Evolutionary conservation across 768 basidiomycete genomes (phyloP).

Genomic region (Lanmaoa pseudosensibilis): DNA sequence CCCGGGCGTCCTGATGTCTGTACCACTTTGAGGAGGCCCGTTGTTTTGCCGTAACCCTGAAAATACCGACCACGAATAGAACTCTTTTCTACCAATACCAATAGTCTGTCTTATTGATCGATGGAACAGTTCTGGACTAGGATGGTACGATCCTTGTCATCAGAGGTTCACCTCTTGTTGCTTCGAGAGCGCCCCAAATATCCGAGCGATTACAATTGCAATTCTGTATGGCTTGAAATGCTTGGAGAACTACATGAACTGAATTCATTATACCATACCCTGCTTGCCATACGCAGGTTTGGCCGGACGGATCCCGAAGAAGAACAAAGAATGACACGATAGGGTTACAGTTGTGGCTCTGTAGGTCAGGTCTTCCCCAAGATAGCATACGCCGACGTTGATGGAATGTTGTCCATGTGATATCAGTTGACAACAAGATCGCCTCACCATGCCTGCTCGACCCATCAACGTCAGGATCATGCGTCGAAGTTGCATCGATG

Average conservation of each 20-base stretch:
- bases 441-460: neutral
- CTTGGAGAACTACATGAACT: neutral
- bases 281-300: neutral
- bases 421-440: neutral
- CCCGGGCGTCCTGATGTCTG: conserved; percentile 26
- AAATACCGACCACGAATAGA: neutral
- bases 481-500: neutral
- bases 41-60: conserved; percentile 24
- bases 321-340: neutral
- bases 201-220: too few species aligned
- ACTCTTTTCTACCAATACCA: neutral
- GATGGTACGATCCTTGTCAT: neutral
- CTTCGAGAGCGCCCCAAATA: neutral
- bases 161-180: neutral
- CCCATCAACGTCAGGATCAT: neutral
- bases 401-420: neutral
- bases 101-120: neutral
- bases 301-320: neutral
- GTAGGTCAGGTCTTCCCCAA: neutral
- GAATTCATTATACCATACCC: neutral
- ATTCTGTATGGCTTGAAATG: neutral
- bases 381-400: neutral
- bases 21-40: conserved; percentile 19
- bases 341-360: neutral
- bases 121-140: neutral